Conservation (phyloP, 768 basidiomycete genomes). For the Mycena indigotica region DNA sequence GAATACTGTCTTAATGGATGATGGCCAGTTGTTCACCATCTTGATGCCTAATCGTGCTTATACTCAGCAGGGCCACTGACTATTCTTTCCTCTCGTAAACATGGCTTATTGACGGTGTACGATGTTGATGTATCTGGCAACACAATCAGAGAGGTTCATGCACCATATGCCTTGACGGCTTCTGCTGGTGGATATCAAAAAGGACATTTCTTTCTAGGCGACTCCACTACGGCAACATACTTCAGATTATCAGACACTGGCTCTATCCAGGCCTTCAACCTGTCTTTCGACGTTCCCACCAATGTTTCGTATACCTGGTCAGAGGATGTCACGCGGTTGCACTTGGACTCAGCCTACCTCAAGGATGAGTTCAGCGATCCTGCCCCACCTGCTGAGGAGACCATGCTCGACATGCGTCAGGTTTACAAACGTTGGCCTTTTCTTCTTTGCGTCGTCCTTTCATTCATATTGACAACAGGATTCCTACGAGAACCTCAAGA, state of each 20-base stretch:
- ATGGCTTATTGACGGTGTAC: constrained; percentile 62
- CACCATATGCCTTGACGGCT: constrained; percentile 15
- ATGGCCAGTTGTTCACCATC: constrained; percentile 30
- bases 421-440: constrained; percentile 57
- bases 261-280: constrained; percentile 45
- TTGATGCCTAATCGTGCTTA: background rate
- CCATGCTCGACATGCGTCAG: constrained; percentile 49
- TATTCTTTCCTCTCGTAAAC: constrained; percentile 61
- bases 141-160: constrained; percentile 45
- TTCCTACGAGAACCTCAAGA: constrained; percentile 35
- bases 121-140: constrained; percentile 52
- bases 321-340: constrained; percentile 41
- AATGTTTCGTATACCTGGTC: constrained; percentile 38
- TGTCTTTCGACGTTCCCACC: constrained; percentile 29
- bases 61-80: constrained; percentile 48
- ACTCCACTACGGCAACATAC: constrained; percentile 31
- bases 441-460: background rate
- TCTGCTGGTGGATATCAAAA: constrained; percentile 27
- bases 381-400: constrained; percentile 42
- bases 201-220: constrained; percentile 38
- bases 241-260: constrained; percentile 54
- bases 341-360: constrained; percentile 28
- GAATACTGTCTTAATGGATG: constrained; percentile 38
- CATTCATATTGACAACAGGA: background rate
- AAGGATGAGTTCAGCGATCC: constrained; percentile 45